Percentiles rank a stretch among this genome's conserved stretches.
Conservation (phyloP, 306 rosid species). For the Elaeagnus macrophylla region DNA sequence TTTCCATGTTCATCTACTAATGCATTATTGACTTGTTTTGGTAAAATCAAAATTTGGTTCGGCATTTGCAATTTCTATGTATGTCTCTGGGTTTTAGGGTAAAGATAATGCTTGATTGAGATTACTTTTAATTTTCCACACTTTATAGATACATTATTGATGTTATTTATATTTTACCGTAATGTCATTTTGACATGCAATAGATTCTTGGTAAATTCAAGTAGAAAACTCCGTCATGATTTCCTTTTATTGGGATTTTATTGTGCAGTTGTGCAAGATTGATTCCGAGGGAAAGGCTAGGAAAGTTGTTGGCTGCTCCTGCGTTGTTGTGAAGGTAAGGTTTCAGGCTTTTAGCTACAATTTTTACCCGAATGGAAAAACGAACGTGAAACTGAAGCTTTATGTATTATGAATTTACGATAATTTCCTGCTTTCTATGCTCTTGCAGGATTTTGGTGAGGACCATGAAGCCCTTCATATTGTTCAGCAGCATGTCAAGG, state of each 20-base stretch:
- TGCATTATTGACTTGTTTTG: too few relatives aligned
- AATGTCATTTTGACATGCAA: neutral
- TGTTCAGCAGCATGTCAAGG: slow-evolving; percentile 42
- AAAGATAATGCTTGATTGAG: too few relatives aligned
- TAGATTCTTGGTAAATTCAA: neutral
- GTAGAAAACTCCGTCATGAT: neutral
- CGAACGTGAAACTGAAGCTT: neutral
- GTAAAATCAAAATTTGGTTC: too few relatives aligned
- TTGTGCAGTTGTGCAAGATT: slow-evolving; percentile 60
- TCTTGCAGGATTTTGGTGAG: slow-evolving; percentile 38
- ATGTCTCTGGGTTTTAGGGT: too few relatives aligned
- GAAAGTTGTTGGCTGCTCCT: slow-evolving; percentile 51
- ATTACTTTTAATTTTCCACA: too few relatives aligned
- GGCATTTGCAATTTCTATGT: too few relatives aligned
- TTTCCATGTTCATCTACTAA: too few relatives aligned
- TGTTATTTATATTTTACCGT: neutral
- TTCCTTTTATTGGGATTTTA: neutral
- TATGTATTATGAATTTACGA: neutral
- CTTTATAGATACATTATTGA: too few relatives aligned
- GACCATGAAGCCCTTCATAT: slow-evolving; percentile 40
- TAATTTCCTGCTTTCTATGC: neutral
- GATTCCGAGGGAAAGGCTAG: slow-evolving; percentile 86
- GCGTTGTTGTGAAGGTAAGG: slow-evolving; percentile 75
- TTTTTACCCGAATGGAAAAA: neutral
- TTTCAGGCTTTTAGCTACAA: neutral